Evolutionary conservation across 768 basidiomycete species (phyloP).

Genomic region (Termitomyces sp.): DNA sequence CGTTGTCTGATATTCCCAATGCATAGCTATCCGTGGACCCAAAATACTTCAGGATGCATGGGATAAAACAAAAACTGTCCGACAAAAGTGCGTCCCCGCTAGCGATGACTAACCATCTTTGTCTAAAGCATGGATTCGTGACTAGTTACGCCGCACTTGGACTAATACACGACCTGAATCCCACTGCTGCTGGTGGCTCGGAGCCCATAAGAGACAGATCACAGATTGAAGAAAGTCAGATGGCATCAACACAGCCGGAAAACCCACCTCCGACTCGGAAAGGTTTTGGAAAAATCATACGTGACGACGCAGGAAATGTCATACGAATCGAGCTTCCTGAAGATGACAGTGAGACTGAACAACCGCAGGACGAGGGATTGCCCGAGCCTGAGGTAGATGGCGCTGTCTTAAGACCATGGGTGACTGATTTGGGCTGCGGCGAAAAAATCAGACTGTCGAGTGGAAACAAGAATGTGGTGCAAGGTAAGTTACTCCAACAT

Average conservation of each 20-base stretch:
- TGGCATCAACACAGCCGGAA: constrained; percentile 14
- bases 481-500: constrained; percentile 22
- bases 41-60: constrained; percentile 78
- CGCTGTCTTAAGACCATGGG: constrained; percentile 33
- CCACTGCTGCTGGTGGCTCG: constrained; percentile 61
- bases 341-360: constrained; percentile 36
- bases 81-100: constrained; percentile 71
- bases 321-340: constrained; percentile 63
- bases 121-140: neutral
- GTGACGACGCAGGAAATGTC: constrained; percentile 75
- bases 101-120: neutral
- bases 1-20: neutral
- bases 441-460: constrained; percentile 16
- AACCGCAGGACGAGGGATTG: constrained; percentile 37
- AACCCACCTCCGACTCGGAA: constrained; percentile 33
- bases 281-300: constrained; percentile 77
- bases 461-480: constrained; percentile 24
- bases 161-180: constrained; percentile 63
- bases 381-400: constrained; percentile 27
- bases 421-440: constrained; percentile 26
- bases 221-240: constrained; percentile 6
- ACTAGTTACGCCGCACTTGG: constrained; percentile 73
- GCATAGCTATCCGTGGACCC: constrained; percentile 71
- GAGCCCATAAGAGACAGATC: constrained; percentile 34
- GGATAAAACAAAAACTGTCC: constrained; percentile 83